These are phyloP conservation scores for Populus hybrid DNA, from an alignment of 441 rosid species.

Conservation along the genomic window DNA sequence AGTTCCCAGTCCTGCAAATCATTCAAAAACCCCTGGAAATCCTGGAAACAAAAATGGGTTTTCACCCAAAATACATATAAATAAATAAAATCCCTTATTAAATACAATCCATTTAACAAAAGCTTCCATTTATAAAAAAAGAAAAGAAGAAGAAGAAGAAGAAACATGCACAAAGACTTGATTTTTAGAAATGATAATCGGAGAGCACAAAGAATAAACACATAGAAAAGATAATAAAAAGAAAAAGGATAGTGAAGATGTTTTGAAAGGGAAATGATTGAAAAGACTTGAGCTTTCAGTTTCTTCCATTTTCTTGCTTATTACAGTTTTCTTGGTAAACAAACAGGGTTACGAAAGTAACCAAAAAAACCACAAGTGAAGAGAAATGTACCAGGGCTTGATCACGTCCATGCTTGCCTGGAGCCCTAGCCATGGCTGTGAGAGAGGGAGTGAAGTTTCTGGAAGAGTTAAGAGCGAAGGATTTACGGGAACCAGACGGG, in stretches of 20 bases:
- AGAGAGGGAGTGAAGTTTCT: slow-evolving; percentile 23
- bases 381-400: slow-evolving; percentile 47
- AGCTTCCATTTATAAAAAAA: background rate
- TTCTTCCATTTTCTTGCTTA: too few species aligned
- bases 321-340: background rate
- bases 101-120: background rate
- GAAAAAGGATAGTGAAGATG: background rate
- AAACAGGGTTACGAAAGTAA: background rate
- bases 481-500: background rate
- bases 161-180: background rate
- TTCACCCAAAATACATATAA: slow-evolving; percentile 2
- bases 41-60: slow-evolving; percentile 36
- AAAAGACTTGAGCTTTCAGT: background rate
- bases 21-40: slow-evolving; percentile 87
- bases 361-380: background rate
- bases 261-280: background rate
- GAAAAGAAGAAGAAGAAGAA: too few species aligned
- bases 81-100: background rate
- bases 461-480: slow-evolving; percentile 7
- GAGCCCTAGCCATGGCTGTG: slow-evolving; percentile 32
- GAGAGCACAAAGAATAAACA: background rate
- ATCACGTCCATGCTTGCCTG: slow-evolving; percentile 64
- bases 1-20: slow-evolving; percentile 97
- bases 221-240: background rate
- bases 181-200: background rate